These are phyloP conservation scores for Panicum miliaceum DNA, from an alignment of 176 grass and related monocot genomes.

Conservation along the genomic window DNA sequence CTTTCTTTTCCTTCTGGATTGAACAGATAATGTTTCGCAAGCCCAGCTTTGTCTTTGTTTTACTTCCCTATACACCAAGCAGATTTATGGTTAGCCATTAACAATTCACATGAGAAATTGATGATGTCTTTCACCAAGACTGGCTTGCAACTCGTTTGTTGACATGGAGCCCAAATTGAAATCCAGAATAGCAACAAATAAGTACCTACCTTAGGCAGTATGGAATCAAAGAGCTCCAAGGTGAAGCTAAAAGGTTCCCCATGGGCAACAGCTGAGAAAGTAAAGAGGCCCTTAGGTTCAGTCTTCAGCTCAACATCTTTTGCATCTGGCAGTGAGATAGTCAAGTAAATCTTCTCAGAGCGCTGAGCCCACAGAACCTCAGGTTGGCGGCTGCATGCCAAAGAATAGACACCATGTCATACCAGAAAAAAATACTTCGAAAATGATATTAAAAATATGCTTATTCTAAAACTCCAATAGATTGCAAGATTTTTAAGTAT, in stretches of 20 bases:
- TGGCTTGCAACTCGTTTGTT: not conserved
- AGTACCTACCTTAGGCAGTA: conserved; percentile 67
- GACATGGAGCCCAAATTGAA: not conserved
- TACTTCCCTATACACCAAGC: conserved; percentile 58
- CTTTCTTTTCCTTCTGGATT: conserved; percentile 91
- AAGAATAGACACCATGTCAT: conserved; percentile 32
- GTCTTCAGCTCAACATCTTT: conserved; percentile 78
- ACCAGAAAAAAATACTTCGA: not conserved
- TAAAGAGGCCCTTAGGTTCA: conserved; percentile 67
- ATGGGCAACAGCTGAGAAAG: conserved; percentile 65
- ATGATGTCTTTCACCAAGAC: not conserved
- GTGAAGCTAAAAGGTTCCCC: conserved; percentile 71
- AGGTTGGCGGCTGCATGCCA: conserved; percentile 77
- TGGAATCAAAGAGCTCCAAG: conserved; percentile 77
- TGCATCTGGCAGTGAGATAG: conserved; percentile 82
- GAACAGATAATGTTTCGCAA: conserved; percentile 84
- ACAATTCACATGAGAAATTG: conserved; percentile 18
- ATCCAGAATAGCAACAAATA: conserved; percentile 24
- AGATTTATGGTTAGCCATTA: conserved; percentile 10
- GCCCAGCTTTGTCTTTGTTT: conserved; percentile 82
- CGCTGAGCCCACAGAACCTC: conserved; percentile 96
- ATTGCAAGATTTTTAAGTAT: not conserved
- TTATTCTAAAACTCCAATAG: not conserved
- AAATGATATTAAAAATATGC: not conserved
- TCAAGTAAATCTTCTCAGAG: conserved; percentile 86